Conservation (phyloP, 2,329 filamentous ascomycete genomes). For the Aspergillus sp. region DNA sequence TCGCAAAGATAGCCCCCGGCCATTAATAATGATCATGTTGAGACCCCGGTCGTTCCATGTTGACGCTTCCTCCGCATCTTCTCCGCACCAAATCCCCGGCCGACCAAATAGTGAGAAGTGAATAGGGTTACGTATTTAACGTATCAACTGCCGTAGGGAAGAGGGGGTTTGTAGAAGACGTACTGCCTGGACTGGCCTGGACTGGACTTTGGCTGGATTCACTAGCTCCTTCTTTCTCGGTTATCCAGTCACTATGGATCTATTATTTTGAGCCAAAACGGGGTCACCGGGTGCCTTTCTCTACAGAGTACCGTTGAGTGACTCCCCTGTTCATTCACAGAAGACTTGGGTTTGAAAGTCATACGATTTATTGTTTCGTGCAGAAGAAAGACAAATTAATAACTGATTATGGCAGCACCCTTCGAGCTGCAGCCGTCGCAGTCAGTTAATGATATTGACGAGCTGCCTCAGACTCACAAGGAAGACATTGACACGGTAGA, state of each 20-base stretch:
- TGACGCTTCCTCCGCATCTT: background rate
- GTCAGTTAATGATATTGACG: conserved; percentile 6
- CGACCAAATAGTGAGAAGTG: background rate
- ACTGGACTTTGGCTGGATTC: background rate
- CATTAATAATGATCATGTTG: background rate
- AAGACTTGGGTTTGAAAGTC: background rate
- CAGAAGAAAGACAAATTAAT: background rate
- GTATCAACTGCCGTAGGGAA: no score
- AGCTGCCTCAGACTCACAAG: conserved; percentile 11
- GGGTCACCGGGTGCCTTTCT: background rate
- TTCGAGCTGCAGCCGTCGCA: conserved; percentile 20
- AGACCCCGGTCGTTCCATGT: background rate
- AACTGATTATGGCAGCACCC: conserved; percentile 13
- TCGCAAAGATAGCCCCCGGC: background rate
- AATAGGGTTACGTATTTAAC: background rate
- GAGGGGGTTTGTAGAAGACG: background rate
- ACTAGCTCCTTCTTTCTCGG: background rate
- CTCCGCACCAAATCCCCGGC: background rate
- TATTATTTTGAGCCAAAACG: background rate
- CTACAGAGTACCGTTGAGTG: no score
- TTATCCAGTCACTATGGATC: background rate
- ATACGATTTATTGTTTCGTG: background rate
- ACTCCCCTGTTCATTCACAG: background rate
- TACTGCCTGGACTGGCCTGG: background rate
- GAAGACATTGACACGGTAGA: conserved; percentile 22